Conservation (phyloP, 1,284 basidiomycete genomes). For the Neolentinus lepideus region DNA sequence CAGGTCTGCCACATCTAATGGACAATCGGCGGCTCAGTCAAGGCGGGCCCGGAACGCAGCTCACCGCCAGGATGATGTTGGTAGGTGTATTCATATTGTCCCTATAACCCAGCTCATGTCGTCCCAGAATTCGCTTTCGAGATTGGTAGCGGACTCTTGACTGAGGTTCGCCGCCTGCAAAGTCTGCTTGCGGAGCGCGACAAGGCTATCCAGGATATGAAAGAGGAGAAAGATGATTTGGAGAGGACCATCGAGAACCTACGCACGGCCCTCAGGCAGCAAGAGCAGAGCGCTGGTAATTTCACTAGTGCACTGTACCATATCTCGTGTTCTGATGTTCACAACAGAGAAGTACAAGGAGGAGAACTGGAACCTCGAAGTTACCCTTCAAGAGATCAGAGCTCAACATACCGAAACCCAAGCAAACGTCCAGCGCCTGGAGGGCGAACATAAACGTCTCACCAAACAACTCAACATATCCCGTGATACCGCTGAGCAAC, state of each 20-base stretch:
- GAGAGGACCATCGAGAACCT: constrained; percentile 71
- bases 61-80: constrained; percentile 78
- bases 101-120: background rate
- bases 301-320: constrained; percentile 5
- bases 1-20: constrained; percentile 35
- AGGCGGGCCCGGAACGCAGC: constrained; percentile 81
- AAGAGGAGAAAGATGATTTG: constrained; percentile 82
- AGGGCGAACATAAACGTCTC: constrained; percentile 79
- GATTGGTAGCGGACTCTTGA: constrained; percentile 85
- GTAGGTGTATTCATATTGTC: constrained; percentile 34
- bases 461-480: constrained; percentile 68
- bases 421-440: constrained; percentile 59
- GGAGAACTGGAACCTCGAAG: constrained; percentile 98
- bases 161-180: constrained; percentile 85
- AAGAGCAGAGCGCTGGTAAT: constrained; percentile 75
- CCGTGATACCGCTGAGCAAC: constrained; percentile 75
- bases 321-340: background rate
- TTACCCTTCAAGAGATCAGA: constrained; percentile 83
- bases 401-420: constrained; percentile 66
- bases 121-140: constrained; percentile 87
- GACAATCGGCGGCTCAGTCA: constrained; percentile 61
- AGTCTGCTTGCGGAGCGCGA: constrained; percentile 83
- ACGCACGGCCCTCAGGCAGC: constrained; percentile 59
- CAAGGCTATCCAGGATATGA: constrained; percentile 80
- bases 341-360: constrained; percentile 81